Evolutionary conservation across 352 stramenopile genomes (phyloP), one percentile per base, ranked within the genome.

Genomic region (Pythium brachiatum): DNA sequence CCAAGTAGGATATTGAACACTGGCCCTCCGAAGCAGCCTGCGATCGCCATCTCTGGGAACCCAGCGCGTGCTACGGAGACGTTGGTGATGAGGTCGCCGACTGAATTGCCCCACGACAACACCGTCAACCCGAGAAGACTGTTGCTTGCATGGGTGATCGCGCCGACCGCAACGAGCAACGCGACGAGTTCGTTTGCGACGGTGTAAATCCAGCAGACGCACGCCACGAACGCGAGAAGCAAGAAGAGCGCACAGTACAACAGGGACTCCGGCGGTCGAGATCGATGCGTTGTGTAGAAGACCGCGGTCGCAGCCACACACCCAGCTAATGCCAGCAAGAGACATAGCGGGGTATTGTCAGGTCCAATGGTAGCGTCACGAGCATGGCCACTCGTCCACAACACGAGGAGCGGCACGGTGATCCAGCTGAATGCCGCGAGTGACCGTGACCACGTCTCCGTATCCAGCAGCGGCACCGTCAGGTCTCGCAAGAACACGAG

Each of bases 181-280:
- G 79, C 83, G 57, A 98, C 83, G 1, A 97, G 60, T 50, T 98
- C 90, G 38, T 79, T 88, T 6, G 91, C 90, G 34, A 97, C 74
- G 2, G 84, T 72, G 69, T 96, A 97, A 66, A 98, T 97, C 93
- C 91, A 98, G 47, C 83, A 83, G 15, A 97, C 88, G 60, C 87
- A 97, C 16, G 93, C 86, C 12, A 79, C 64, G 26, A 96, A 91
- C 6, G 78, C 84, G 21, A 96, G 64, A 8, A 72, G 62, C 38
- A 95, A 74, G 51, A 93, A 77, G n/a, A 88, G 29, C 15, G 77
- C 63, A 36, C 74, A 84, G 41, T 76, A 69, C 36, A 66, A 63
- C 5, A 76, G 36, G 8, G 82, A 88, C 29, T 67, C 77, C 26
- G 81, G 84, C 15, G 80, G 67, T 8, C 77, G 81, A 26, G 76